phyloP scores from a whole-genome alignment of 2,329 filamentous ascomycete species.

The Xylaria sp. region DNA sequence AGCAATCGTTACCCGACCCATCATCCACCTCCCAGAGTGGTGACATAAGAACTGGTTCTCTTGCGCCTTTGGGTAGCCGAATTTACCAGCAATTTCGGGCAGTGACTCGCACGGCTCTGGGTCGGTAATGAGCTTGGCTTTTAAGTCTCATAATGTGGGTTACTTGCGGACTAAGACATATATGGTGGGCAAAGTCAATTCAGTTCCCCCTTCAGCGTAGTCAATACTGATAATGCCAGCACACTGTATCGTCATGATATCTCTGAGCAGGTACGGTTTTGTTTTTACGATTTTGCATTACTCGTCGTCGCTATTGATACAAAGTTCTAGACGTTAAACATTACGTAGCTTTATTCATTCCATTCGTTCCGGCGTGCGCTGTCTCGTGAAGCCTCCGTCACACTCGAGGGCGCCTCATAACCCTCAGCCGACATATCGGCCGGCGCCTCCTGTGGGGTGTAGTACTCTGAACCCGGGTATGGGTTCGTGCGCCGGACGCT shows the following conservation, averaged over 20 bases:
- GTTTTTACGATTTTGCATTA: not conserved
- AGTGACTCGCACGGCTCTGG: no score
- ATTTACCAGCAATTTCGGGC: no score
- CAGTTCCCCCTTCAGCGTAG: no score
- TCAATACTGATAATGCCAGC: not conserved
- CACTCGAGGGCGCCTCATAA: constrained; percentile 55
- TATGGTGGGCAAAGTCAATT: no score
- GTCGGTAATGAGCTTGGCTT: no score
- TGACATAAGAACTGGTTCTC: no score
- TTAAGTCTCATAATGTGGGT: no score
- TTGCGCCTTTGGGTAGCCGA: no score
- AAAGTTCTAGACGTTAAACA: not conserved
- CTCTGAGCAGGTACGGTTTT: not conserved
- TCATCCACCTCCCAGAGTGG: no score
- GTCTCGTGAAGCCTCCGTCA: constrained; percentile 52
- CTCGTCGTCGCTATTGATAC: not conserved
- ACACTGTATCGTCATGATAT: not conserved
- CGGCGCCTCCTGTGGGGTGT: constrained; percentile 55
- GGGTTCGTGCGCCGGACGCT: constrained; percentile 53
- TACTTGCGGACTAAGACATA: no score
- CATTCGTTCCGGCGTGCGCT: constrained; percentile 41
- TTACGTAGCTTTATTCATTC: constrained; percentile 12
- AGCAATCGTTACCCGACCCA: no score
- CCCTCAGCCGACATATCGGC: constrained; percentile 58
- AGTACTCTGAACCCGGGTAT: constrained; percentile 57